Evolutionary conservation across 331 rosid species (phyloP), one percentile per base, ranked within the genome.

Genomic region (Malus hybrid): DNA sequence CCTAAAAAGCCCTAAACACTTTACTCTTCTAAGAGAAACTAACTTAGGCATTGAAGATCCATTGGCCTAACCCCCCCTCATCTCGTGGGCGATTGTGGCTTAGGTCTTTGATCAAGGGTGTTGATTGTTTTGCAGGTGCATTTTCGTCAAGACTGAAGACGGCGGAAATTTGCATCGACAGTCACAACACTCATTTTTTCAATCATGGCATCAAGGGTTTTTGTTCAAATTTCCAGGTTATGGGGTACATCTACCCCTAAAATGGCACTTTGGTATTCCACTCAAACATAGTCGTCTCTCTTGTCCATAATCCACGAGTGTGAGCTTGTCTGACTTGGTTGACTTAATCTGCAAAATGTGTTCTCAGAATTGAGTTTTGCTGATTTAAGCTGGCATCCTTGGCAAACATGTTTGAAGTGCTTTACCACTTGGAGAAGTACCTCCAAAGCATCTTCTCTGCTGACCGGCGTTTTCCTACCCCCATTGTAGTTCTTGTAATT

Each of bases 341-440:
- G 89, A 80, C 79, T 91, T 84, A 82, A 91, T 88, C 97, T 91
- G 91, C 65, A 71, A 54, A 54, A 70, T 22, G 8, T 24, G 6
- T 6, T 63, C 52, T 24, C 0, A 34, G 66, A 67, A 67, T 6
- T 33, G 31, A n/a, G 13, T 24, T 60, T 65, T 2, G 20, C 32
- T 29, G 18, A 46, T 68, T 34, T 29, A 15, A 46, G 10, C 10
- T 28, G 34, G 9, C n/a, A 27, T 13, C 15, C 3, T 13, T 61
- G 34, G 14, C 13, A 19, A 19, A 65, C 70, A 42, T 36, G 66
- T 24, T 32, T 39, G 10, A 22, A 42, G 31, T 52, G 15, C n/a
- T 15, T 83, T 88, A 87, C 97, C 93, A 87, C 93, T 7, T 87
- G 88, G 73, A 89, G 78, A 63, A 91, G 90, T 71, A 89, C 97